Base-by-base conservation (phyloP, 2,329 filamentous ascomycete genomes). In the Trichoderma simmonsii region DNA sequence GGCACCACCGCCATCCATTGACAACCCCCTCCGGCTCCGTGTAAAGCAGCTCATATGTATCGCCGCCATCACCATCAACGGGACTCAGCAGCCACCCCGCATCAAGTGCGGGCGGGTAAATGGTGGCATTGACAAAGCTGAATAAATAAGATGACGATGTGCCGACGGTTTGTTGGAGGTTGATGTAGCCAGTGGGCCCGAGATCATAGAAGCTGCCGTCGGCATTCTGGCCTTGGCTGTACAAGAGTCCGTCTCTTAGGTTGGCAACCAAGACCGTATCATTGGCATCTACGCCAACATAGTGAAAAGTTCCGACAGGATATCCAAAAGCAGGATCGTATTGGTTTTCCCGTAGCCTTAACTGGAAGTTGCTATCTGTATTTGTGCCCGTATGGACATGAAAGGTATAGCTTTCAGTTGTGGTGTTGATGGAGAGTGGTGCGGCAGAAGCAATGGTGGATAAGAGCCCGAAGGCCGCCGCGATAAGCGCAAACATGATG, bases 51-150 rank as follows among this genome's bases (percentile, higher is more conserved):
- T 51, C 43, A 51, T 51, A 51, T 3, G 43, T 51, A 51, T n/a
- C 43, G 3, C 43, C 43, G 0, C 2, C 43, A 21, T 51, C 43
- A 21, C n/a, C n/a, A 21, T 51, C n/a, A 21, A 6, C 0, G n/a
- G 43, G 15, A n/a, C n/a, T 51, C 43, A 51, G n/a, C 43, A 51
- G n/a, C 43, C 43, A 51, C 43, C 43, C 43, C 43, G 43, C n/a
- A 21, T 51, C 43, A 2, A 51, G 15, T 51, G 43, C 43, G 15
- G n/a, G 43, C 43, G 43, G 43, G 43, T 51, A 51, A 51, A 51
- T 51, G n/a, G 43, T 51, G n/a, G 43, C 76, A 79, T 81, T 0
- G 80, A 82, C 6, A 77, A 32, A 59, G 28, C 56, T 59, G 15
- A 30, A 59, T 32, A 30, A 32, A 59, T 59, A 59, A 9, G 26